Evolutionary conservation across 2,329 filamentous ascomycete genomes (phyloP).

Genomic region (Arthrobotrys sinensis): DNA sequence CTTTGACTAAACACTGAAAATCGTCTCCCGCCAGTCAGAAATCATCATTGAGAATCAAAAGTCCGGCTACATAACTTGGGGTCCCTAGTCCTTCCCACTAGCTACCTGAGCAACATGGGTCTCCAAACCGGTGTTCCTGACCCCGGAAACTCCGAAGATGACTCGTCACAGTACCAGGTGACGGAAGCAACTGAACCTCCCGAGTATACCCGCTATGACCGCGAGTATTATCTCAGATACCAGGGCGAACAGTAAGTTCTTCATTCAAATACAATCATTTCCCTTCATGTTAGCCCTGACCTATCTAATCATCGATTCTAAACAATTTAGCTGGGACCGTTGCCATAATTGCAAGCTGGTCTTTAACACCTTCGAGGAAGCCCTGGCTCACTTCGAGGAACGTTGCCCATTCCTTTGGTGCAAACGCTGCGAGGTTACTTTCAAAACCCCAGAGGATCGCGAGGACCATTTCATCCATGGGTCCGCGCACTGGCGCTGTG

Average conservation of each 20-base stretch:
- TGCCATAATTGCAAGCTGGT: constrained; percentile 30
- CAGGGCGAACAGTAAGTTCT: constrained; percentile 5
- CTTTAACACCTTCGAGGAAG: constrained; percentile 20
- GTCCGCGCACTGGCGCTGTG: constrained; percentile 46
- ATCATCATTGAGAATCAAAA: no score
- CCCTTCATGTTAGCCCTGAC: neutral
- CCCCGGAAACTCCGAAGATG: neutral
- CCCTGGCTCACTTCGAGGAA: constrained; percentile 25
- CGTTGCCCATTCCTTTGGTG: constrained; percentile 39
- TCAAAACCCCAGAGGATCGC: constrained; percentile 31
- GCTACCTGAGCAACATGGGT: no score
- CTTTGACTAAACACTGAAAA: no score
- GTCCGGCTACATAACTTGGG: no score
- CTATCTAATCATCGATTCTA: neutral
- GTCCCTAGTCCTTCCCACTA: no score
- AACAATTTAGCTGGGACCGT: constrained; percentile 32
- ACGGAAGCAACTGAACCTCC: neutral
- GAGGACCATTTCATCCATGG: constrained; percentile 46
- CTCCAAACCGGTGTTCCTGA: neutral
- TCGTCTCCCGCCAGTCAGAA: no score
- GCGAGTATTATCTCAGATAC: neutral
- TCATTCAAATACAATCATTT: neutral
- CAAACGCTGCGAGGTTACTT: constrained; percentile 32
- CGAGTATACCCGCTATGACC: neutral
- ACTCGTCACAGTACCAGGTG: neutral